phyloP scores from a whole-genome alignment of 371 early-diverging fungal species.

The Ecytonucleospora hepatopenaei region DNA sequence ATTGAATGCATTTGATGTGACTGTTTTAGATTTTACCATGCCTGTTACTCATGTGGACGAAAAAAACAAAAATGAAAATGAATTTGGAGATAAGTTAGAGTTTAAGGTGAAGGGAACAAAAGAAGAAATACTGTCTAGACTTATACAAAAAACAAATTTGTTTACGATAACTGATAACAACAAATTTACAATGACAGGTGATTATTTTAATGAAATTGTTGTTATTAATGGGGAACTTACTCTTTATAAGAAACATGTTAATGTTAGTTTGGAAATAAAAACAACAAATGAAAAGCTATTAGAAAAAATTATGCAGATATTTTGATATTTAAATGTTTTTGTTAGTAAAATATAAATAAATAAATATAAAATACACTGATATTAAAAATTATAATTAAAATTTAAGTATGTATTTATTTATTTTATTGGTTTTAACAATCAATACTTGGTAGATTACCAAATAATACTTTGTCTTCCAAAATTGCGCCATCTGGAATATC shows the following conservation, averaged over 20 bases:
- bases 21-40: slow-evolving; percentile 34
- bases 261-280: slow-evolving; percentile 10
- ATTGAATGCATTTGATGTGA: slow-evolving; percentile 34
- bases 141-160: slow-evolving; percentile 27
- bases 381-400: no score
- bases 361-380: no score
- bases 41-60: no score
- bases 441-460: slow-evolving; percentile 75
- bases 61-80: neutral
- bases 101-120: slow-evolving; percentile 13
- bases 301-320: neutral
- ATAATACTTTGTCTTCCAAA: slow-evolving; percentile 88
- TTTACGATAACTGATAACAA: slow-evolving; percentile 19
- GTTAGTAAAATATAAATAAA: neutral
- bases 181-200: slow-evolving; percentile 6
- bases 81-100: neutral
- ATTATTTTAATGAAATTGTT: slow-evolving; percentile 10
- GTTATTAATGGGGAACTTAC: slow-evolving; percentile 9
- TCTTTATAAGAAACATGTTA: slow-evolving; percentile 2
- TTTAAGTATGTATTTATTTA: neutral
- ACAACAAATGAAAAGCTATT: neutral
- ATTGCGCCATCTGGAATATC: slow-evolving; percentile 93
- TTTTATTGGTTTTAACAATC: slow-evolving; percentile 48
- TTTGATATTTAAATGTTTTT: neutral
- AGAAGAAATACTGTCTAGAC: slow-evolving; percentile 13